Evolutionary conservation across 495 filamentous ascomycete genomes (phyloP).

Genomic region (Tuber melanosporum): DNA sequence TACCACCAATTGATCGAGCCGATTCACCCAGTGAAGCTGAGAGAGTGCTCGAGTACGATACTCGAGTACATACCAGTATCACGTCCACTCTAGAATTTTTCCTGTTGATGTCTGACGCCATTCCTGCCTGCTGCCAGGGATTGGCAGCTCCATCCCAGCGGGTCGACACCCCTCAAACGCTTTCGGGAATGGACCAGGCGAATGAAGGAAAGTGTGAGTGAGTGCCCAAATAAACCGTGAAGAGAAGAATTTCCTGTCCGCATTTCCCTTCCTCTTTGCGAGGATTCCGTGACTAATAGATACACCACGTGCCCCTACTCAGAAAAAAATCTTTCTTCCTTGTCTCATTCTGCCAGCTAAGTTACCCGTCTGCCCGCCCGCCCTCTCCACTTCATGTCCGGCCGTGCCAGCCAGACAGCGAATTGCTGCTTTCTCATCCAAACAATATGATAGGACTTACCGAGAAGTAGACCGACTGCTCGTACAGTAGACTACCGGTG

Average conservation of each 20-base stretch:
- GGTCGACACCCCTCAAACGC: constrained; percentile 23
- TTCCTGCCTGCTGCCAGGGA: constrained; percentile 19
- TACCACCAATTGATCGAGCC: neutral
- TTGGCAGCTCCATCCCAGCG: constrained; percentile 24
- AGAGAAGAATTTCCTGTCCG: constrained; percentile 22
- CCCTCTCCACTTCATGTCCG: neutral
- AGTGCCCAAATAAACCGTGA: neutral
- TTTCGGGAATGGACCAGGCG: constrained; percentile 16
- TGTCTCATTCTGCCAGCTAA: constrained; percentile 5
- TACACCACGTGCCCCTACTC: constrained; percentile 31
- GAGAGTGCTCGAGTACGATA: neutral
- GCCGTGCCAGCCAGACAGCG: neutral
- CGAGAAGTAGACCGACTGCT: neutral
- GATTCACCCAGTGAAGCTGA: neutral
- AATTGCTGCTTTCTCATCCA: neutral
- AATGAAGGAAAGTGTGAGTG: neutral
- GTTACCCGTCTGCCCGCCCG: neutral
- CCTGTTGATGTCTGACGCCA: constrained; percentile 31
- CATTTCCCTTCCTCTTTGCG: constrained; percentile 38
- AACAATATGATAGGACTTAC: constrained; percentile 6
- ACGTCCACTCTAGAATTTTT: neutral
- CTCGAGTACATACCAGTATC: neutral
- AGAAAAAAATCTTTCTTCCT: constrained; percentile 16
- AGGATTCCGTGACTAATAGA: constrained; percentile 36
- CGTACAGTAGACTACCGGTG: too few species aligned